Base-by-base conservation (phyloP, 768 basidiomycete genomes). In the Asterophora parasitica region DNA sequence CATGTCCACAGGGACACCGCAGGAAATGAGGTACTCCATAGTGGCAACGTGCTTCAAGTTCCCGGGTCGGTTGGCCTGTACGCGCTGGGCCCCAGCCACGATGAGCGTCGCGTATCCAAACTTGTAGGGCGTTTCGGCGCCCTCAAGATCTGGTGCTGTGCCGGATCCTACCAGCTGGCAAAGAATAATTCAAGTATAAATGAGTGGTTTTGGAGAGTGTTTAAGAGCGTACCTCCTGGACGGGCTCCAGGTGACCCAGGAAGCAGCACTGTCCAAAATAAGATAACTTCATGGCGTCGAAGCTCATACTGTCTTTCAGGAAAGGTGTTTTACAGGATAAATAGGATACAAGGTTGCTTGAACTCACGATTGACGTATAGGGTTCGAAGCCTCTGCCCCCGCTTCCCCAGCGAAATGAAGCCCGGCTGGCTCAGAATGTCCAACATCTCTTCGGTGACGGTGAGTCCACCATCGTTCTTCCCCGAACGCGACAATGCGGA, bases 121-220 rank as follows among this genome's bases (percentile, higher is more conserved):
- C 38, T 67, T 56, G 52, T 67, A 75, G 1, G 69, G 58, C 0
- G 77, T 76, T 58, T 79, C 72, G 0, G 69, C 66, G 32, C 61
- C 62, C 16, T 39, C 48, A 1, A 77, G 56, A 41, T 70, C 65
- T 1, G 75, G 74, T 0, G 69, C 69, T 0, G 46, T 50, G 0
- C 68, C 67, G 1, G 42, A 36, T 40, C 62, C 60, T 2, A 72
- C 54, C 11, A 50, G 46, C 67, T 68, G 26, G 33, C 26, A 17
- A n/a, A 27, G 17, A 15, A 23, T 23, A 4, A 17, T 33, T 12
- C 4, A 33, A 17, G 32, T 28, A 10, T 17, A 13, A 23, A 6
- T 23, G 23, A 23, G 23, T n/a, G 32, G 19, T 16, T 10, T 8
- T 13, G 3, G 3, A 15, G 13, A 11, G 27, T 28, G n/a, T n/a